These are phyloP conservation scores for Calonectria hawksworthii DNA, from an alignment of 2,329 filamentous ascomycete genomes.

Conservation along the genomic window DNA sequence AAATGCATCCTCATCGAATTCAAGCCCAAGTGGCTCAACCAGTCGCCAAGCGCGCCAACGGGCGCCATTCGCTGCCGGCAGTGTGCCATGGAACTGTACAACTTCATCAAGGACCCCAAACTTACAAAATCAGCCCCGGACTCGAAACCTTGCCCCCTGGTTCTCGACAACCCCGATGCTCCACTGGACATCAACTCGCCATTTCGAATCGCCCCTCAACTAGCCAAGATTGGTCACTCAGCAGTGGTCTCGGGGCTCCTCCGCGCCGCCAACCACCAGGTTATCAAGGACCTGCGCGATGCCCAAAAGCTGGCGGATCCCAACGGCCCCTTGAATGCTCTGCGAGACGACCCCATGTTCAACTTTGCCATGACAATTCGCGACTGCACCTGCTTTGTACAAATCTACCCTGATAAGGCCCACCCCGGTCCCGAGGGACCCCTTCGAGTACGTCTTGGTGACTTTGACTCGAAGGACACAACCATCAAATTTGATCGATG, in stretches of 20 bases:
- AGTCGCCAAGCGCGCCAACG: slow-evolving; percentile 79
- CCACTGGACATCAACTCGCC: slow-evolving; percentile 59
- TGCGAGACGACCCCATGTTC: slow-evolving; percentile 62
- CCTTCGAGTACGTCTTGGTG: slow-evolving; percentile 75
- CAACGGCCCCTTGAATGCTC: slow-evolving; percentile 58
- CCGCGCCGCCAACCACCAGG: slow-evolving; percentile 50
- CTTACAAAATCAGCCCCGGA: slow-evolving; percentile 52
- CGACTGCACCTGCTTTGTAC: slow-evolving; percentile 83
- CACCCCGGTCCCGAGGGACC: slow-evolving; percentile 39
- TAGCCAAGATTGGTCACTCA: slow-evolving; percentile 47
- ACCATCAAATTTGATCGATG: slow-evolving; percentile 78
- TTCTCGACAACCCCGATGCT: slow-evolving; percentile 68
- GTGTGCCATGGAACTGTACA: slow-evolving; percentile 70
- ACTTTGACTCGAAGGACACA: slow-evolving; percentile 83
- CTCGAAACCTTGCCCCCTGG: slow-evolving; percentile 73
- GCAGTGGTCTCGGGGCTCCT: slow-evolving; percentile 43
- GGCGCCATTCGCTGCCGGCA: slow-evolving; percentile 78
- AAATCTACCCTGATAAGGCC: slow-evolving; percentile 58
- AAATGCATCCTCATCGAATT: slow-evolving; percentile 73
- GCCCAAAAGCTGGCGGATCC: slow-evolving; percentile 60
- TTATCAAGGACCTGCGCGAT: slow-evolving; percentile 51
- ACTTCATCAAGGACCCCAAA: slow-evolving; percentile 50
- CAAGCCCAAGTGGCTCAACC: slow-evolving; percentile 87
- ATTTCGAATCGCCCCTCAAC: slow-evolving; percentile 55
- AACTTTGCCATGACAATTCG: slow-evolving; percentile 83